Evolutionary conservation across 176 grass and related monocot species (phyloP), one percentile per base, ranked within the genome.

Genomic region (Rhynchospora tenuis): DNA sequence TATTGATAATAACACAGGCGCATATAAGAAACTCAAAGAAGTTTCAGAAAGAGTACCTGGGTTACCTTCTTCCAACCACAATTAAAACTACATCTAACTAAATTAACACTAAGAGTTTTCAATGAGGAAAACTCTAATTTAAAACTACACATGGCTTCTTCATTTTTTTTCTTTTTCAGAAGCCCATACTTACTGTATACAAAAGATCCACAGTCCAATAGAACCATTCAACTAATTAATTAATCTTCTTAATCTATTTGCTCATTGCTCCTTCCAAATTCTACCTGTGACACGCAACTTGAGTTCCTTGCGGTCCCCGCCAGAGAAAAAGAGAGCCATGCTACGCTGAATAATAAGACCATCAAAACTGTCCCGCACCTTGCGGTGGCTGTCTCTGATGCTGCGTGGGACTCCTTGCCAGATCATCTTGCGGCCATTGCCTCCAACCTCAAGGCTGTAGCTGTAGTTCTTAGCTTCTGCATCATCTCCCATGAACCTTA

Each of bases 371-470:
- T 98, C 92, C 51, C 95, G 78, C 4, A 98, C 92, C 78, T 98
- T 98, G 58, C 89, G 86, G 83, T 98, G 95, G 84, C 95, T 95
- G 60, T 94, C 92, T 67, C 95, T 85, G 86, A 98, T 93, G 87
- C 95, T 98, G n/a, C 92, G 89, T 2, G 95, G 95, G 23, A 98
- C 89, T 9, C 95, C 95, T 81, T 98, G 95, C 95, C 95, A 98
- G 29, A 85, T 93, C 91, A 98, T 92, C 83, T 98, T 98, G 4
- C 95, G 90, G 16, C 88, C 91, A 48, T 85, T 90, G 47, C 92
- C 95, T 54, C 95, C 95, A 2, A 98, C 95, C 89, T 98, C 95
- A 52, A 98, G 89, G 67, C 92, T 98, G 72, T 98, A 98, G 84
- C 89, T 93, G 74, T 98, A 98, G 69, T 90, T 98, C 89, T 94